Conservation (phyloP, 2,329 filamentous ascomycete genomes). For the Pestalotiopsis sp. region DNA sequence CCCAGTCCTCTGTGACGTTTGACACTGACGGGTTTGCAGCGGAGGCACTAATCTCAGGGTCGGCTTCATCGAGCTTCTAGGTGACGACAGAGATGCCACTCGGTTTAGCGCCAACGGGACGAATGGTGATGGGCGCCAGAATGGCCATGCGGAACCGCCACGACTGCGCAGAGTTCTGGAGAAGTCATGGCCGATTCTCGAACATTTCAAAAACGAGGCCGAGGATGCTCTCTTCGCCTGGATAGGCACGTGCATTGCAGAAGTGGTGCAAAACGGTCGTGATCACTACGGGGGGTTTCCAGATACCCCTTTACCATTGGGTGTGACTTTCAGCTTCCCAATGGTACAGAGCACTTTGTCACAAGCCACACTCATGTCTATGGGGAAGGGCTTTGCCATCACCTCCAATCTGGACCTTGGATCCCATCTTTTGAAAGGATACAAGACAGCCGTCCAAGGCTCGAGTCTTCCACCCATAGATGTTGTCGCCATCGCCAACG, state of each 20-base stretch:
- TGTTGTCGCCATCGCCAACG: slow-evolving; percentile 79
- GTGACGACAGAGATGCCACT: slow-evolving; percentile 29
- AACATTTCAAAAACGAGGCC: slow-evolving; percentile 74
- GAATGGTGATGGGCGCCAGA: slow-evolving; percentile 16
- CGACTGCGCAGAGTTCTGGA: slow-evolving; percentile 65
- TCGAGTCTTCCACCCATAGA: slow-evolving; percentile 63
- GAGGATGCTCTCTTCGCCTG: slow-evolving; percentile 77
- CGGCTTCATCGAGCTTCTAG: slow-evolving; percentile 65
- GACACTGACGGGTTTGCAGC: slow-evolving; percentile 36
- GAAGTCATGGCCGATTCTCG: slow-evolving; percentile 73
- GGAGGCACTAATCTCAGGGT: slow-evolving; percentile 72
- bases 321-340: slow-evolving; percentile 73
- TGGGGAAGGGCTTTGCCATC: slow-evolving; percentile 73
- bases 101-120: slow-evolving; percentile 19
- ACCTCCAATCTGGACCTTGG: slow-evolving; percentile 63
- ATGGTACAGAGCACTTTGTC: slow-evolving; percentile 67
- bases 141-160: slow-evolving; percentile 19
- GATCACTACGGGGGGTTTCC: slow-evolving; percentile 42
- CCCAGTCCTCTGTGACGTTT: not conserved
- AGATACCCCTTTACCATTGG: slow-evolving; percentile 58
- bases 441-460: slow-evolving; percentile 48
- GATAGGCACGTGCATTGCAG: slow-evolving; percentile 77
- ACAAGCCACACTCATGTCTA: slow-evolving; percentile 65
- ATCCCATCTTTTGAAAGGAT: slow-evolving; percentile 60
- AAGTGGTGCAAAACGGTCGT: slow-evolving; percentile 66